Percentiles rank a stretch among this genome's conserved stretches.
These are phyloP conservation scores for Blastocystis sp. DNA, from an alignment of 352 stramenopile genomes.

Conservation along the genomic window DNA sequence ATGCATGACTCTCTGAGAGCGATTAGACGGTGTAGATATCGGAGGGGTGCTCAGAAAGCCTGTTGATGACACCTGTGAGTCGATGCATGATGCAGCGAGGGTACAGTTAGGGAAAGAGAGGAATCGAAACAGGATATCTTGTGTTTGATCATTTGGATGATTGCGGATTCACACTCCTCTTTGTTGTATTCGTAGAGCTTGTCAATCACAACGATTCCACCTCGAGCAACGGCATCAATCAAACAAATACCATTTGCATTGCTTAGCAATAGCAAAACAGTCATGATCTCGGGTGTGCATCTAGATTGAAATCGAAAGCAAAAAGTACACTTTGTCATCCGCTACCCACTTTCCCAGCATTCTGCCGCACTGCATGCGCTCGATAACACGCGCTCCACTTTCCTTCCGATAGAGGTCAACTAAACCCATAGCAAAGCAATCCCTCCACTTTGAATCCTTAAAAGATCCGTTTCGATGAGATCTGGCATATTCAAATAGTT, in stretches of 20 bases:
- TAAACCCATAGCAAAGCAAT: background rate
- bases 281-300: constrained; percentile 43
- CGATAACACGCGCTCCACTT: background rate
- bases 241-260: background rate
- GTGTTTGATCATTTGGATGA: constrained; percentile 54
- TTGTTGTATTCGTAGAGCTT: constrained; percentile 36
- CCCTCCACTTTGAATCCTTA: constrained; percentile 12
- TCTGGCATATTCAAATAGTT: background rate
- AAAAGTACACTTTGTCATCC: background rate
- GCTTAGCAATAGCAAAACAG: constrained; percentile 32
- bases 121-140: background rate
- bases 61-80: background rate
- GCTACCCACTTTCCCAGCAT: background rate
- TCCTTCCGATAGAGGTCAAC: constrained; percentile 14
- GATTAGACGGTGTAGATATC: constrained; percentile 1
- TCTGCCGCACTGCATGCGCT: background rate
- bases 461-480: background rate
- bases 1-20: background rate
- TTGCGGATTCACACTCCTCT: background rate
- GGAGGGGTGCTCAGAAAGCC: background rate
- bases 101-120: background rate
- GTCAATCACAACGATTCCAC: background rate
- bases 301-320: background rate
- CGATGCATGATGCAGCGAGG: constrained; percentile 18
- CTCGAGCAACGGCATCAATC: background rate